These are phyloP conservation scores for Elongisporangium prolatum DNA, from an alignment of 352 stramenopile genomes.

Conservation along the genomic window DNA sequence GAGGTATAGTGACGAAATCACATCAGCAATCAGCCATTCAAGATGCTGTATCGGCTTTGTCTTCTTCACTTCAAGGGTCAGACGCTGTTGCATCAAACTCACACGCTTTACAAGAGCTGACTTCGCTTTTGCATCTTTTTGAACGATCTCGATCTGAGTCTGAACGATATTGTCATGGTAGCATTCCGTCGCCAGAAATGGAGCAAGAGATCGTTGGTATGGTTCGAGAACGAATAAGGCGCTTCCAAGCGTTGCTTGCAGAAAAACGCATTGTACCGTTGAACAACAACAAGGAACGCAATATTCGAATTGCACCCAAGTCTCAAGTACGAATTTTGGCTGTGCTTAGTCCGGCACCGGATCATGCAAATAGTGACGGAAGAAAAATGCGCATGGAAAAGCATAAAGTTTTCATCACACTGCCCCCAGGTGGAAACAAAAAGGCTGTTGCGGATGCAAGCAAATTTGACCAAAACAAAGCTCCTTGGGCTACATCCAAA, in stretches of 20 bases:
- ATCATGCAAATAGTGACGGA: conserved; percentile 35
- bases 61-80: not conserved
- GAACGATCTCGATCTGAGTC: conserved; percentile 60
- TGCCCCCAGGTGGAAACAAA: conserved; percentile 82
- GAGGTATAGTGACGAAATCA: not conserved
- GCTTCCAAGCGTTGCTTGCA: conserved; percentile 55
- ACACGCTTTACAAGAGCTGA: conserved; percentile 30
- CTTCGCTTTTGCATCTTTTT: conserved; percentile 61
- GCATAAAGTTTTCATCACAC: conserved; percentile 85
- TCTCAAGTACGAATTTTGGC: conserved; percentile 73
- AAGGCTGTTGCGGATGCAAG: conserved; percentile 59
- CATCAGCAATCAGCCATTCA: conserved; percentile 3
- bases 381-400: conserved; percentile 78
- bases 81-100: not conserved
- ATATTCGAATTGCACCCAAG: conserved; percentile 75
- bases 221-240: conserved; percentile 64
- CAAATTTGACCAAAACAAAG: conserved; percentile 54
- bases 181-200: conserved; percentile 51
- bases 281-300: conserved; percentile 65
- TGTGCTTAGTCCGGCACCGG: conserved; percentile 56
- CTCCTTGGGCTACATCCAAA: conserved; percentile 62
- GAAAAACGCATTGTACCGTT: conserved; percentile 72
- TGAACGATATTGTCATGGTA: conserved; percentile 68
- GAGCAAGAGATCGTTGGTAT: conserved; percentile 79
- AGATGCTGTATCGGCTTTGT: conserved; percentile 1